Evolutionary conservation across 768 basidiomycete species (phyloP).

Genomic region (Suillus bovinus): DNA sequence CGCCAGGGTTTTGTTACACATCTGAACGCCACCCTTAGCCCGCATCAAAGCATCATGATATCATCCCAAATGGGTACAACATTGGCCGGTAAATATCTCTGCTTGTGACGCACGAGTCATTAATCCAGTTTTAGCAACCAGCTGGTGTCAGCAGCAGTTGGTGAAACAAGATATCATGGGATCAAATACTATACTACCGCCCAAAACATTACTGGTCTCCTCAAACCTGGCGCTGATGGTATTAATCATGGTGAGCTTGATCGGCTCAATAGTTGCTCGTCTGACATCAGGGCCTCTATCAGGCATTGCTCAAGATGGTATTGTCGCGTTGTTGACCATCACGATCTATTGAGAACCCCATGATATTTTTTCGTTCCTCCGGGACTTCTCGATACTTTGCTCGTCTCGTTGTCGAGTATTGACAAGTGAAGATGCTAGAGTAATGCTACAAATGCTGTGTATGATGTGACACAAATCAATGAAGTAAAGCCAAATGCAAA

Average conservation of each 20-base stretch:
- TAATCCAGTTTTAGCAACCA: constrained; percentile 29
- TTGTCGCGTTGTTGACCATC: constrained; percentile 55
- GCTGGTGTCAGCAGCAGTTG: constrained; percentile 40
- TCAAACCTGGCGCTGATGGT: constrained; percentile 50
- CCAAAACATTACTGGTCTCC: constrained; percentile 51
- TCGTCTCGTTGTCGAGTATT: background rate
- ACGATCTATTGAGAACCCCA: constrained; percentile 35
- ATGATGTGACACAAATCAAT: constrained; percentile 6
- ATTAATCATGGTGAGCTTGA: constrained; percentile 50
- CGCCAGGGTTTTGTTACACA: background rate
- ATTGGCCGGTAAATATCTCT: constrained; percentile 40
- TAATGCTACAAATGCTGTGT: constrained; percentile 23
- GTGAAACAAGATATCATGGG: constrained; percentile 40
- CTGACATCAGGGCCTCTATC: constrained; percentile 4
- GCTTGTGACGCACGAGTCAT: background rate
- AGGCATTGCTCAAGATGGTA: constrained; percentile 64
- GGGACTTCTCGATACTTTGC: background rate
- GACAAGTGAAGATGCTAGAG: constrained; percentile 6
- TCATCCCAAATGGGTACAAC: constrained; percentile 50
- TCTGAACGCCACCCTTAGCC: constrained; percentile 21
- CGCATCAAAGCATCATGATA: constrained; percentile 38
- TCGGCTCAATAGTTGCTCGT: background rate
- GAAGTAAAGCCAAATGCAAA: constrained; percentile 23
- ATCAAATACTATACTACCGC: constrained; percentile 48
- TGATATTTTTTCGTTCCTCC: background rate